These are phyloP conservation scores for Corinectria fuckeliana DNA, from an alignment of 2,329 filamentous ascomycete genomes.

Conservation along the genomic window DNA sequence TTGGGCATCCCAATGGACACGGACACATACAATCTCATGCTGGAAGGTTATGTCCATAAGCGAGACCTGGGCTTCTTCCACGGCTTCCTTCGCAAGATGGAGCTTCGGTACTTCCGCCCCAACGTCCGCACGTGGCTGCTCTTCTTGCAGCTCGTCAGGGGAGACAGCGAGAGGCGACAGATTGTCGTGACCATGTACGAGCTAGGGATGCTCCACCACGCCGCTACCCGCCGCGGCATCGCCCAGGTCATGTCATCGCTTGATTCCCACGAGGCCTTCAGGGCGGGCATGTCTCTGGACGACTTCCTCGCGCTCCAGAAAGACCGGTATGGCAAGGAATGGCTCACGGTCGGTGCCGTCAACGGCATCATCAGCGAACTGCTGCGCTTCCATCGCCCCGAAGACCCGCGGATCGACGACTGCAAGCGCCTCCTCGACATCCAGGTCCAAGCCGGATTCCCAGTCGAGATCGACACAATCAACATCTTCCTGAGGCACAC, in stretches of 20 bases:
- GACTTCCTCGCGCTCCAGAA: conserved; percentile 50
- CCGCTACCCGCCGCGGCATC: conserved; percentile 45
- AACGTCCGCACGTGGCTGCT: conserved; percentile 56
- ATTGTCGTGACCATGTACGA: conserved; percentile 55
- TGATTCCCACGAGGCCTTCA: conserved; percentile 52
- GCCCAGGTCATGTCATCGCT: conserved; percentile 51
- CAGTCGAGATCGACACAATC: conserved; percentile 43
- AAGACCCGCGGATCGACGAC: conserved; percentile 33
- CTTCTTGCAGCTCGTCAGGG: conserved; percentile 61
- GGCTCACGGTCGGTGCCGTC: conserved; percentile 48
- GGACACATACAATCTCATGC: conserved; percentile 56
- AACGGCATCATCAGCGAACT: conserved; percentile 52
- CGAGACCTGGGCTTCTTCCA: conserved; percentile 52
- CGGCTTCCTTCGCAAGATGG: conserved; percentile 50
- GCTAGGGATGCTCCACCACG: conserved; percentile 50
- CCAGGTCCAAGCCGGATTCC: conserved; percentile 30
- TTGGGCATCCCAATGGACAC: conserved; percentile 52
- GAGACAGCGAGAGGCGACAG: conserved; percentile 59
- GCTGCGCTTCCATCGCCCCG: conserved; percentile 45
- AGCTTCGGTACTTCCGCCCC: conserved; percentile 45
- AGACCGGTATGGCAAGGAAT: conserved; percentile 53
- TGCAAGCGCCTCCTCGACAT: conserved; percentile 39
- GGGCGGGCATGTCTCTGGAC: conserved; percentile 42
- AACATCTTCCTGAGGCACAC: conserved; percentile 48
- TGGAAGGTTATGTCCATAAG: conserved; percentile 48